phyloP scores from a whole-genome alignment of 139 green algal species.

The Picochlorum costavermella region DNA sequence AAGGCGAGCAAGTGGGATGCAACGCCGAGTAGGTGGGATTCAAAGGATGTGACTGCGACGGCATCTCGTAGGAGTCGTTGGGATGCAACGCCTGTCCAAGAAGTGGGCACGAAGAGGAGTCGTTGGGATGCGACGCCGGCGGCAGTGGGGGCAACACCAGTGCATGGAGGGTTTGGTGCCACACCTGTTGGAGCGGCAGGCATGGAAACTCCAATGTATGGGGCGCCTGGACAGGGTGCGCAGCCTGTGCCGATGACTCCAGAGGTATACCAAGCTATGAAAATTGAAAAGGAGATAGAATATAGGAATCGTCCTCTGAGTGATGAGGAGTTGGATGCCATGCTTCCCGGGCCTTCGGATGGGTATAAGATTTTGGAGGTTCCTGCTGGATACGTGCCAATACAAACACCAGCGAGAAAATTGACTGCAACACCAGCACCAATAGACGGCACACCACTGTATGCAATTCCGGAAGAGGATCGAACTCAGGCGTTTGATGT shows the following conservation, averaged over 20 bases:
- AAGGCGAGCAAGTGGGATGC: constrained; percentile 52
- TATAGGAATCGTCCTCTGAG: constrained; percentile 82
- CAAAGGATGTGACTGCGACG: background rate
- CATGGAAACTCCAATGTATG: constrained; percentile 58
- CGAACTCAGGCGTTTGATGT: constrained; percentile 67
- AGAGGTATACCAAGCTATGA: constrained; percentile 62
- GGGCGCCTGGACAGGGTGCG: constrained; percentile 6
- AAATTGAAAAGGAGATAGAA: constrained; percentile 81
- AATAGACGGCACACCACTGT: constrained; percentile 69
- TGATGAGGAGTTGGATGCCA: constrained; percentile 92
- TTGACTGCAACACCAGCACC: constrained; percentile 87
- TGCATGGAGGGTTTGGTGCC: constrained; percentile 40
- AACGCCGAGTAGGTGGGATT: constrained; percentile 25
- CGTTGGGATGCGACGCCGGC: constrained; percentile 35
- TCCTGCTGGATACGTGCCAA: constrained; percentile 81
- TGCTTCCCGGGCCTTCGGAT: constrained; percentile 79
- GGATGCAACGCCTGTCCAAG: constrained; percentile 48
- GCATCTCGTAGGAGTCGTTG: constrained; percentile 50
- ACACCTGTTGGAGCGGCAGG: constrained; percentile 52
- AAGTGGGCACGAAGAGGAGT: constrained; percentile 21
- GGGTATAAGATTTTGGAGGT: constrained; percentile 79
- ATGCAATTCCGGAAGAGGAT: constrained; percentile 68
- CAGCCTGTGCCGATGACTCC: constrained; percentile 55
- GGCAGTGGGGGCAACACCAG: constrained; percentile 24
- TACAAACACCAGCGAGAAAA: constrained; percentile 88